Conservation (phyloP, 2,329 filamentous ascomycete genomes). For the Pezicula carpinea region DNA sequence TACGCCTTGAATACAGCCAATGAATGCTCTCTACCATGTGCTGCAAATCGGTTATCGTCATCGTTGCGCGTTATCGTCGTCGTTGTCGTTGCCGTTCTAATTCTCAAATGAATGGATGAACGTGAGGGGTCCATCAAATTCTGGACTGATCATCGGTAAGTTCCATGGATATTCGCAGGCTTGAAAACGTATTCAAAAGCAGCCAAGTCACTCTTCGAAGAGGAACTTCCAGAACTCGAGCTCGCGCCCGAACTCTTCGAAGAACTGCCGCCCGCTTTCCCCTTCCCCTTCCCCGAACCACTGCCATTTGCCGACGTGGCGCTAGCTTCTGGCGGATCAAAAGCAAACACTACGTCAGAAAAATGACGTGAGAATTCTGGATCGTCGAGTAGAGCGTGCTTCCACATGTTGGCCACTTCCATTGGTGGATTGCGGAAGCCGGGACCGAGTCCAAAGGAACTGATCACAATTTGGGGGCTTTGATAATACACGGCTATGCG, state of each 20-base stretch:
- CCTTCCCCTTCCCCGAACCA: conserved; percentile 35
- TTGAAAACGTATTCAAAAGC: conserved; percentile 52
- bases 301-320: conserved; percentile 42
- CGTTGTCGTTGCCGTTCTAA: no score
- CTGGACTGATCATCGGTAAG: neutral
- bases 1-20: no score
- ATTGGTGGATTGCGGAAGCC: conserved; percentile 59
- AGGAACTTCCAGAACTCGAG: conserved; percentile 30
- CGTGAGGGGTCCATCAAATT: no score
- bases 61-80: no score
- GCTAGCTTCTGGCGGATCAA: conserved; percentile 45
- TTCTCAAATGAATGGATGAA: no score
- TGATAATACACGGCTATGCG: conserved; percentile 61
- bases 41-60: no score
- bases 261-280: conserved; percentile 6
- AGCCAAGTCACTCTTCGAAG: conserved; percentile 36
- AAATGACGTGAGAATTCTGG: conserved; percentile 59
- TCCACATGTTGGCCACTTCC: conserved; percentile 62
- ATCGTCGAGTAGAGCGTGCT: conserved; percentile 59
- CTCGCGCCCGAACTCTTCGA: conserved; percentile 20
- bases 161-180: conserved; percentile 31
- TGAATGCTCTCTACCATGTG: no score
- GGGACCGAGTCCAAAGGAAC: conserved; percentile 62
- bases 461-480: conserved; percentile 54
- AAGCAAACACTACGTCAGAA: conserved; percentile 57